phyloP scores from a whole-genome alignment of 306 rosid genomes.

The Cucurbita argyrosperma region DNA sequence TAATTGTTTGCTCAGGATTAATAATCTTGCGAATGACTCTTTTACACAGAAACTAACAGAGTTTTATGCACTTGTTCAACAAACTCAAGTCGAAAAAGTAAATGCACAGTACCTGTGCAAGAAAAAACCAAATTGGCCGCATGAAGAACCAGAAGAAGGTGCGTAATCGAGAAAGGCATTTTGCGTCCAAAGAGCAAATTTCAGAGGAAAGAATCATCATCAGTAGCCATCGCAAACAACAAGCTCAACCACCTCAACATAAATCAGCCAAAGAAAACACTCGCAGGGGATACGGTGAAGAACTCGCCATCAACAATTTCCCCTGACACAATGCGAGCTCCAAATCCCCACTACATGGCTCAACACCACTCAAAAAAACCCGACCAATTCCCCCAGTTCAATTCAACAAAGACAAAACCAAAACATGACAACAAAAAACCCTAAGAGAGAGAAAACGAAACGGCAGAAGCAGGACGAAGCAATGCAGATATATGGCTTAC shows the following conservation, averaged over 20 bases:
- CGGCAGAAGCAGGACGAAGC: neutral
- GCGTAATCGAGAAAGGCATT: constrained; percentile 37
- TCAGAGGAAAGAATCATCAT: constrained; percentile 23
- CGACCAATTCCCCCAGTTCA: neutral
- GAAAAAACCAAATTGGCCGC: constrained; percentile 25
- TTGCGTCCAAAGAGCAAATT: constrained; percentile 21
- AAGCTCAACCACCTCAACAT: constrained; percentile 12
- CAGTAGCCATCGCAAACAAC: constrained; percentile 15
- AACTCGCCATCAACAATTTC: constrained; percentile 11
- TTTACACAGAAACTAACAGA: neutral
- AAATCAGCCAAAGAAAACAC: constrained; percentile 6
- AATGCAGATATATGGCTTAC: constrained; percentile 24
- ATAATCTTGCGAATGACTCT: neutral
- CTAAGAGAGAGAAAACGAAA: constrained; percentile 37
- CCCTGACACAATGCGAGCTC: constrained; percentile 6
- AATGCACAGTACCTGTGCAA: constrained; percentile 37
- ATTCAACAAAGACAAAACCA: neutral
- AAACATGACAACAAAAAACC: constrained; percentile 11
- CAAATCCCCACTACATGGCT: constrained; percentile 22
- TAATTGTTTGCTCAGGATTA: neutral
- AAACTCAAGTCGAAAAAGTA: neutral
- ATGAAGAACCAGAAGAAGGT: constrained; percentile 21
- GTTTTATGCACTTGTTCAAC: neutral
- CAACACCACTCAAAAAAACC: neutral
- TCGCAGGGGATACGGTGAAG: constrained; percentile 9